These are phyloP conservation scores for Phytophthora pseudosyringae DNA, from an alignment of 352 stramenopile genomes.

Conservation along the genomic window DNA sequence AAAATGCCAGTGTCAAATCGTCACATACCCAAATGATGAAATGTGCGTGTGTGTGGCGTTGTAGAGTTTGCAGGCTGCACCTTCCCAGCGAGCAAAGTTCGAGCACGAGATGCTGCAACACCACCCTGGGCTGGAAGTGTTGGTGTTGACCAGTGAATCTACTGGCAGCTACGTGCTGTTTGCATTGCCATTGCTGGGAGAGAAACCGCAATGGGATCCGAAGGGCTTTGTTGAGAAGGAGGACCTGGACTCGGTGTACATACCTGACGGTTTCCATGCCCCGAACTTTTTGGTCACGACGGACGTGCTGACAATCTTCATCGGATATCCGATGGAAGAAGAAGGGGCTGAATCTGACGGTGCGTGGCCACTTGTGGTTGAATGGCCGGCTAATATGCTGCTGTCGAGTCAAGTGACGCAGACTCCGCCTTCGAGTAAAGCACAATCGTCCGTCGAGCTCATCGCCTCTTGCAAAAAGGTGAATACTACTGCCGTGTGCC, in stretches of 20 bases:
- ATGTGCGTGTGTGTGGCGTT: not conserved
- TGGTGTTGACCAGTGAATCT: slow-evolving; percentile 21
- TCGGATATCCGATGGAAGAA: slow-evolving; percentile 33
- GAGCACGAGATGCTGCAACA: slow-evolving; percentile 58
- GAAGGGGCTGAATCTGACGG: slow-evolving; percentile 2
- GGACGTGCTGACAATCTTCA: slow-evolving; percentile 24
- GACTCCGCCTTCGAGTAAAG: slow-evolving; percentile 27
- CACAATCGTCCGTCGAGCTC: slow-evolving; percentile 44
- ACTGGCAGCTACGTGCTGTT: slow-evolving; percentile 32
- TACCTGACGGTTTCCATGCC: slow-evolving; percentile 35
- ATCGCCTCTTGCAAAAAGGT: slow-evolving; percentile 47
- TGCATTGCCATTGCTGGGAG: slow-evolving; percentile 41
- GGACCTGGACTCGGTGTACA: slow-evolving; percentile 24
- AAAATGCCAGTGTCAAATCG: slow-evolving; percentile 3
- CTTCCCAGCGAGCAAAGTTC: slow-evolving; percentile 38
- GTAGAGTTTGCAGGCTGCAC: slow-evolving; percentile 20
- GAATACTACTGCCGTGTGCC: not conserved
- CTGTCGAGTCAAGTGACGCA: slow-evolving; percentile 56
- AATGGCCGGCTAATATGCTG: slow-evolving; percentile 40
- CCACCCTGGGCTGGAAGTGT: slow-evolving; percentile 36
- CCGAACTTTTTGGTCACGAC: slow-evolving; percentile 31
- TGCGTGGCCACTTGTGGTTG: slow-evolving; percentile 32
- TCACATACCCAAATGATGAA: not conserved
- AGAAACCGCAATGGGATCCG: slow-evolving; percentile 29
- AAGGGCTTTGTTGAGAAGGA: slow-evolving; percentile 13